phyloP scores from a whole-genome alignment of 345 rosid genomes.

The Lagerstroemia speciosa region DNA sequence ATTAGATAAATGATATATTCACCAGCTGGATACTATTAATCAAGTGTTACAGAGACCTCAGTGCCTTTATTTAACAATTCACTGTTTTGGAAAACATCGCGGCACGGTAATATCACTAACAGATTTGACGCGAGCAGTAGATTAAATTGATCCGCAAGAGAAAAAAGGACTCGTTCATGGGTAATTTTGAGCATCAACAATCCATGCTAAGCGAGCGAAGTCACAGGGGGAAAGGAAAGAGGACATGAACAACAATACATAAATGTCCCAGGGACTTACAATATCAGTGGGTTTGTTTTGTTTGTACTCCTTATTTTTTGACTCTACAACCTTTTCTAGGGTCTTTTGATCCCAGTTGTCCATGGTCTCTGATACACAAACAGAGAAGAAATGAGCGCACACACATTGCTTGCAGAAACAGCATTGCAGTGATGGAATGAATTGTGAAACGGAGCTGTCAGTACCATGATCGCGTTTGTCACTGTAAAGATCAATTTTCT shows the following conservation, averaged over 20 bases:
- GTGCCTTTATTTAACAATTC: no score
- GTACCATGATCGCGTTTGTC: conserved; percentile 51
- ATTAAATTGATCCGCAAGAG: no score
- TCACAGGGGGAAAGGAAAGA: background rate
- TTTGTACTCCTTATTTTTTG: no score
- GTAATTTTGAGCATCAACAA: no score
- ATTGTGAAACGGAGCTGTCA: background rate
- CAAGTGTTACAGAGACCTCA: no score
- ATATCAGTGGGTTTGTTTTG: conserved; percentile 70
- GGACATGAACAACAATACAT: background rate
- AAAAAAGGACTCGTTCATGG: no score
- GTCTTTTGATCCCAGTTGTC: conserved; percentile 75
- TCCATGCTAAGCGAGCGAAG: no score
- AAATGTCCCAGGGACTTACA: conserved; percentile 23
- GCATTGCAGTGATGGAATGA: background rate
- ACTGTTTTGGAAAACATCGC: no score
- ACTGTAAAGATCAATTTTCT: conserved; percentile 55
- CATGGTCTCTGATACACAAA: conserved; percentile 35
- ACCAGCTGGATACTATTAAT: no score
- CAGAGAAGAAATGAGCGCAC: conserved; percentile 5
- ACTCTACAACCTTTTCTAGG: conserved; percentile 60
- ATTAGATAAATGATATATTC: no score
- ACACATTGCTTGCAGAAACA: background rate
- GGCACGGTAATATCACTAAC: no score
- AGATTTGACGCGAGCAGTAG: no score